These are phyloP conservation scores for Samsoniella hepiali DNA, from an alignment of 2,329 filamentous ascomycete genomes.

Conservation along the genomic window DNA sequence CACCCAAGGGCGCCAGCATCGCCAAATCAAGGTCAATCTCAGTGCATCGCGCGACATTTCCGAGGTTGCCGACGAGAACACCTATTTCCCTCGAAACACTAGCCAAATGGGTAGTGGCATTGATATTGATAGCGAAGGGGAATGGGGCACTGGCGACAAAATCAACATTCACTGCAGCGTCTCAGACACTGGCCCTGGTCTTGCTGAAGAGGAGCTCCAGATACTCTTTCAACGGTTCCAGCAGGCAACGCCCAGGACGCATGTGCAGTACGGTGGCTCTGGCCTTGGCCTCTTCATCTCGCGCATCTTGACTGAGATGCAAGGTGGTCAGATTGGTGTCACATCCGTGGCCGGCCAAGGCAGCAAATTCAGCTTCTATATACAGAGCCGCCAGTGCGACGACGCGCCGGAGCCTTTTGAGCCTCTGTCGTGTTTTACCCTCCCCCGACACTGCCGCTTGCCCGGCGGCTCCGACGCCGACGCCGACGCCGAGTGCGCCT, in stretches of 20 bases:
- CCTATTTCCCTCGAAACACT: constrained; percentile 47
- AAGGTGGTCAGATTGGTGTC: constrained; percentile 75
- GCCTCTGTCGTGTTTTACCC: constrained; percentile 32
- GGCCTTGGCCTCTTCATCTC: constrained; percentile 74
- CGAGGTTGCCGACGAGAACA: constrained; percentile 37
- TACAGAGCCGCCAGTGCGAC: constrained; percentile 60
- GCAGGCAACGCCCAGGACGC: constrained; percentile 64
- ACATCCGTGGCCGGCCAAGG: constrained; percentile 63
- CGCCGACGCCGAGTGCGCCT: background rate
- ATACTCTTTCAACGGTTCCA: constrained; percentile 66
- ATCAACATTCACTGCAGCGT: constrained; percentile 72
- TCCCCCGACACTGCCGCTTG: constrained; percentile 19
- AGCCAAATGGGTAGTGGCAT: constrained; percentile 33
- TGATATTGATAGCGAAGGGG: constrained; percentile 50
- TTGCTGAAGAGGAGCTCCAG: constrained; percentile 63
- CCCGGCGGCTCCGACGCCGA: constrained; percentile 19
- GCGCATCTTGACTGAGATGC: constrained; percentile 69
- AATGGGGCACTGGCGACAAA: constrained; percentile 70
- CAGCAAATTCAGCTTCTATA: constrained; percentile 74
- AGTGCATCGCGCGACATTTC: constrained; percentile 57
- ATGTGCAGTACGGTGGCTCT: constrained; percentile 69
- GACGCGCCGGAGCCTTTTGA: constrained; percentile 38
- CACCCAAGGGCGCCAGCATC: constrained; percentile 56
- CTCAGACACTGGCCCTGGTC: constrained; percentile 66
- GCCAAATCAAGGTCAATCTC: constrained; percentile 61